A percentile compares a stretch with the other conserved stretches of the same genome.
phyloP scores from a whole-genome alignment of 495 filamentous ascomycete genomes.

The Aspergillus affinis region DNA sequence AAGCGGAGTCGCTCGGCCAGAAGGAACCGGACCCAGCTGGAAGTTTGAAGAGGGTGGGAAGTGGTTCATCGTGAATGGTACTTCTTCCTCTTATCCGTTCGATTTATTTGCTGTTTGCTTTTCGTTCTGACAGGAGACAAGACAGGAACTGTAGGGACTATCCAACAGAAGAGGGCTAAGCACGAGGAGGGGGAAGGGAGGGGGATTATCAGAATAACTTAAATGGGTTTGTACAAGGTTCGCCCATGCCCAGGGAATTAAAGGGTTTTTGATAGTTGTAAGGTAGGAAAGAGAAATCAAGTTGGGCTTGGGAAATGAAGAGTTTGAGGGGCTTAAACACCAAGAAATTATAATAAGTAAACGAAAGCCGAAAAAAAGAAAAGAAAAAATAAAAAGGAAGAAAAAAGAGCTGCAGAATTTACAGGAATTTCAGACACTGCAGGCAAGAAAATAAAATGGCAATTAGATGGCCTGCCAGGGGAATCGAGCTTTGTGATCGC shows the following conservation, averaged over 20 bases:
- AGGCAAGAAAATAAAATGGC: neutral
- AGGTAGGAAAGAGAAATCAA: neutral
- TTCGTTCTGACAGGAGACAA: neutral
- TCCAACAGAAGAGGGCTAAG: neutral
- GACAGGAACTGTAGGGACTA: neutral
- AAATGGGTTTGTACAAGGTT: neutral
- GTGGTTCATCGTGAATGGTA: conserved; percentile 21
- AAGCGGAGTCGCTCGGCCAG: conserved; percentile 26
- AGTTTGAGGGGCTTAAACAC: conserved; percentile 10
- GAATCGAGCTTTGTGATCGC: conserved; percentile 16
- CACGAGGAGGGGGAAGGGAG: conserved; percentile 2
- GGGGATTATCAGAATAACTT: neutral
- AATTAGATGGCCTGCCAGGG: neutral
- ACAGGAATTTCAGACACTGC: neutral
- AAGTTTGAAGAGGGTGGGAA: conserved; percentile 20
- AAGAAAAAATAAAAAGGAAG: conserved; percentile 3
- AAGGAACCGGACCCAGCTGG: conserved; percentile 26
- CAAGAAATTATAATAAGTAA: conserved; percentile 3
- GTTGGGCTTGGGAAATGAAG: conserved; percentile 3
- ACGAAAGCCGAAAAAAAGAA: conserved; percentile 6
- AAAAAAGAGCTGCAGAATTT: neutral
- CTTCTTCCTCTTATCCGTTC: conserved; percentile 2
- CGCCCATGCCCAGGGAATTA: neutral
- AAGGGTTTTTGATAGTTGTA: neutral
- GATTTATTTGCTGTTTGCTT: neutral